A percentile compares a stretch with the other conserved stretches of the same genome.
These are phyloP conservation scores for Tricholoma hemisulphureum DNA, from an alignment of 768 basidiomycete genomes.

Conservation along the genomic window DNA sequence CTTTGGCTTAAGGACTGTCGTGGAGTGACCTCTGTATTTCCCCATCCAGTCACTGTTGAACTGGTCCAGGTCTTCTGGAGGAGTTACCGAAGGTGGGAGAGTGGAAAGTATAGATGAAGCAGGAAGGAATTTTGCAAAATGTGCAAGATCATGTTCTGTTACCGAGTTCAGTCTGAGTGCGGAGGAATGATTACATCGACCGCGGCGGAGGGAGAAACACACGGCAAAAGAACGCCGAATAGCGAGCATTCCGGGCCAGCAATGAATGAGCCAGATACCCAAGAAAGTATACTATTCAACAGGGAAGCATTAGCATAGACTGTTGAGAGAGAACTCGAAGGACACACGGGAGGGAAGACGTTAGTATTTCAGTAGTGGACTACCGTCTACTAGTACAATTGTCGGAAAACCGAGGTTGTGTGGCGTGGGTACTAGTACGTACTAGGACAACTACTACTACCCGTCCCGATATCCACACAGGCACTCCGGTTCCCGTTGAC, in stretches of 20 bases:
- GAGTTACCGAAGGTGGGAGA: constrained; percentile 44
- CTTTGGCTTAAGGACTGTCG: constrained; percentile 86
- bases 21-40: constrained; percentile 83
- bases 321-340: too few relatives aligned
- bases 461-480: neutral
- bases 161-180: constrained; percentile 45
- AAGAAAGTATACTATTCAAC: too few relatives aligned
- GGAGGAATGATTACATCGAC: constrained; percentile 19
- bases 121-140: constrained; percentile 67
- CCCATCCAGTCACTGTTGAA: constrained; percentile 97
- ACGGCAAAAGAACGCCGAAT: constrained; percentile 21
- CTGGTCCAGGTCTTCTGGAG: constrained; percentile 64
- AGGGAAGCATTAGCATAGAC: too few relatives aligned
- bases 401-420: too few relatives aligned
- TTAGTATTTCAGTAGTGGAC: too few relatives aligned
- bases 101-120: constrained; percentile 67
- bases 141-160: constrained; percentile 55
- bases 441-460: neutral
- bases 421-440: constrained; percentile 19
- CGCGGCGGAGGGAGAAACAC: constrained; percentile 10
- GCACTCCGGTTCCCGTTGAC: constrained; percentile 11
- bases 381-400: too few relatives aligned
- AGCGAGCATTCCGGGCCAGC: constrained; percentile 7
- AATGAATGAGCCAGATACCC: neutral
- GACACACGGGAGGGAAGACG: too few relatives aligned